A percentile compares a stretch with the other conserved stretches of the same genome.
Conservation (phyloP, 768 basidiomycete species). For the Cyclocybe cylindracea region DNA sequence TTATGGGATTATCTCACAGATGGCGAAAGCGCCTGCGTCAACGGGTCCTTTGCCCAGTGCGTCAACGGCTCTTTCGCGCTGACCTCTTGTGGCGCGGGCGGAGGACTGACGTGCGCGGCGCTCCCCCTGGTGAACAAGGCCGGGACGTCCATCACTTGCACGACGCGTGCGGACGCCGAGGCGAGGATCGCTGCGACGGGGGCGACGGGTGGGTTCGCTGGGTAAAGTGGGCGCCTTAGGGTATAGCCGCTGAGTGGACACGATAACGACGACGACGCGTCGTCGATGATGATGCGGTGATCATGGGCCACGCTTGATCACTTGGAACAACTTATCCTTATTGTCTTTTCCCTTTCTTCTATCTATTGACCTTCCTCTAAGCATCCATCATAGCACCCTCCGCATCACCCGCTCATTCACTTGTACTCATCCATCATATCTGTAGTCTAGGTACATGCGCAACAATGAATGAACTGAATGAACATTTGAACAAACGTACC, state of each 20-base stretch:
- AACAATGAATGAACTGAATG: too few relatives aligned
- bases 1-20: slow-evolving; percentile 11
- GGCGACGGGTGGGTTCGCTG: slow-evolving; percentile 40
- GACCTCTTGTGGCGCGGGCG: slow-evolving; percentile 34
- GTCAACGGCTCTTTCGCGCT: slow-evolving; percentile 41
- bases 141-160: slow-evolving; percentile 53
- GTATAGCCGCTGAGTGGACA: too few relatives aligned
- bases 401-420: neutral
- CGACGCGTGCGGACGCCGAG: slow-evolving; percentile 42
- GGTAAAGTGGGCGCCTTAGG: slow-evolving; percentile 16
- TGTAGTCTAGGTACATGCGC: too few relatives aligned
- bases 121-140: slow-evolving; percentile 53
- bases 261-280: slow-evolving; percentile 52
- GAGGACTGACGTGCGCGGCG: slow-evolving; percentile 38
- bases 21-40: slow-evolving; percentile 48
- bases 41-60: slow-evolving; percentile 49
- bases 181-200: slow-evolving; percentile 43
- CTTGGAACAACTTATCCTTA: slow-evolving; percentile 14
- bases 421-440: too few relatives aligned
- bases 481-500: too few relatives aligned
- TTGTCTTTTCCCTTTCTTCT: too few relatives aligned
- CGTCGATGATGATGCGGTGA: too few relatives aligned
- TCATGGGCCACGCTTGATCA: slow-evolving; percentile 41
- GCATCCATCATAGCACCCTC: slow-evolving; percentile 3
- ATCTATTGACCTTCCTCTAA: too few relatives aligned